Conservation (phyloP, 192 early-diverging fungal species). For the Backusella luteola region DNA sequence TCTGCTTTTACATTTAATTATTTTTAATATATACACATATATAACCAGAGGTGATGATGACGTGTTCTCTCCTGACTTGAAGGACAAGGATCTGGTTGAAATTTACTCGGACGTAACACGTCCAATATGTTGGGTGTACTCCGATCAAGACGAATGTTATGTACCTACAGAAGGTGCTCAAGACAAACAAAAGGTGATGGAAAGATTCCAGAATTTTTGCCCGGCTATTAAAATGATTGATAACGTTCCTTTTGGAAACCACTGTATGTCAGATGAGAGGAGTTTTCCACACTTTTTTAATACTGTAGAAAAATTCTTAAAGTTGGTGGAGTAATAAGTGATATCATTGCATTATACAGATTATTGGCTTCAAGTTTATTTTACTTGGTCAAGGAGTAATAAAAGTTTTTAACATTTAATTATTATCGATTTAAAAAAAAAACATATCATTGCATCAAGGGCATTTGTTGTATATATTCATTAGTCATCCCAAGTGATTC, state of each 20-base stretch:
- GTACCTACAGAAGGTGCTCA: background rate
- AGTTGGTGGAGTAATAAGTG: background rate
- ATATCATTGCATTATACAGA: background rate
- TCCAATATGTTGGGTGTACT: slow-evolving; percentile 15
- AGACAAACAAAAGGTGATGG: slow-evolving; percentile 7
- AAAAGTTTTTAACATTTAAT: background rate
- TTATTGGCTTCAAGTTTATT: background rate
- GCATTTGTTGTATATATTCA: background rate
- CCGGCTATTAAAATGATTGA: slow-evolving; percentile 14
- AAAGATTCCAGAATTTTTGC: slow-evolving; percentile 10
- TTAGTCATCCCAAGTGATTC: background rate
- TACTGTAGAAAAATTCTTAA: background rate
- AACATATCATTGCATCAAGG: background rate
- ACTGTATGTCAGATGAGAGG: background rate
- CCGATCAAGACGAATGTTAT: slow-evolving; percentile 15
- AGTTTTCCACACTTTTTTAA: background rate
- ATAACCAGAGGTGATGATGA: slow-evolving; percentile 23
- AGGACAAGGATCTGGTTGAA: slow-evolving; percentile 2
- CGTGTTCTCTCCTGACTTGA: slow-evolving; percentile 21
- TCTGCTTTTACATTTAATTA: background rate
- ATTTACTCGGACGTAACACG: background rate
- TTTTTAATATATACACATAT: background rate
- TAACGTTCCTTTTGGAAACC: slow-evolving; percentile 11
- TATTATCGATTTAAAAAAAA: background rate
- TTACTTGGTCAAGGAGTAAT: background rate